Conservation (phyloP, 2,329 filamentous ascomycete species). For the Coniella vitis region DNA sequence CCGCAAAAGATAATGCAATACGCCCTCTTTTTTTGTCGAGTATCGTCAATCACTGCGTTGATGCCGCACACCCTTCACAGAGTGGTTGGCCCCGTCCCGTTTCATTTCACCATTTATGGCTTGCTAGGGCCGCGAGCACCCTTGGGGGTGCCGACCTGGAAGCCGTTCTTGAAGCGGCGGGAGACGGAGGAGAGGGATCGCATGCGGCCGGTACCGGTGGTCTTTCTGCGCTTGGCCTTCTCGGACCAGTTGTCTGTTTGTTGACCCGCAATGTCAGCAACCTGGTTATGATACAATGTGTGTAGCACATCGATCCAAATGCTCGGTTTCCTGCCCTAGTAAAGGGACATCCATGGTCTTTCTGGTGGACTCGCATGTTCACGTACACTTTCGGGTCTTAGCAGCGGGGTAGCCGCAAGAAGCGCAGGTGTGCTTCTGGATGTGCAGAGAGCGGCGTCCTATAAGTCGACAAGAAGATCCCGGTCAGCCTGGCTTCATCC, state of each 20-base stretch:
- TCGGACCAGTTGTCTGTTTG: conserved; percentile 94
- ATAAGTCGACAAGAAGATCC: conserved; percentile 19
- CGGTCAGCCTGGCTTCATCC: conserved; percentile 20
- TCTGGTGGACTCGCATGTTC: conserved; percentile 6
- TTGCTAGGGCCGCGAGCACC: conserved; percentile 61
- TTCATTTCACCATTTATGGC: conserved; percentile 25
- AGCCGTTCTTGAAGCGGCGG: conserved; percentile 95
- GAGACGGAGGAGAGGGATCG: conserved; percentile 88
- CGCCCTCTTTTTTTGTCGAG: conserved; percentile 12
- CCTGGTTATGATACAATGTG: not conserved
- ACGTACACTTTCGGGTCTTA: conserved; percentile 98
- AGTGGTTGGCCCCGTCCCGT: conserved; percentile 6
- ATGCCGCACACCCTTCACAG: conserved; percentile 2
- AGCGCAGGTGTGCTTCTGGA: conserved; percentile 98
- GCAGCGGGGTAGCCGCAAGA: conserved; percentile 94
- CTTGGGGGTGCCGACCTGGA: conserved; percentile 86
- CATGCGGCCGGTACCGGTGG: conserved; percentile 93
- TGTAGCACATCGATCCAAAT: not conserved
- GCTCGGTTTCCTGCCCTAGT: not conserved
- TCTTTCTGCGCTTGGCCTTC: conserved; percentile 99
- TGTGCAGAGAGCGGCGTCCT: conserved; percentile 96
- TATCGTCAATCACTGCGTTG: conserved; percentile 13
- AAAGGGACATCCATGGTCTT: not conserved
- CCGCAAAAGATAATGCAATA: conserved; percentile 10
- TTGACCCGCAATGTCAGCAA: conserved; percentile 18